Base-by-base conservation (phyloP, 352 stramenopile genomes). In the Globisporangium cystogenes region DNA sequence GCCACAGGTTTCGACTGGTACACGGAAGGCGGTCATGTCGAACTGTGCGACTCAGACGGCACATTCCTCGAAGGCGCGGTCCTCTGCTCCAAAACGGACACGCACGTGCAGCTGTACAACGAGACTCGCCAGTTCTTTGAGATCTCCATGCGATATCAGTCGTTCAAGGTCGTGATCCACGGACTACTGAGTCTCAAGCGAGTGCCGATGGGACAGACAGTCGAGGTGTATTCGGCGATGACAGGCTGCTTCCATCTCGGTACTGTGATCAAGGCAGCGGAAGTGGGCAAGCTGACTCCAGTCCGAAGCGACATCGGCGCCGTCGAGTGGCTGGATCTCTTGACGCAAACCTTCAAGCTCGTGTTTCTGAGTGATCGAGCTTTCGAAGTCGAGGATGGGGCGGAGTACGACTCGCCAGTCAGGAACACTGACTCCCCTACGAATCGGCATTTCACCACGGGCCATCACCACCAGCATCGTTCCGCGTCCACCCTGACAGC, bases 161-260 rank as follows among this genome's bases (percentile, higher is more conserved):
- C 64, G 26, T 79, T 86, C 50, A 84, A 81, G 53, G 75, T 79
- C 39, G 59, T 86, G 44, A 64, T 86, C 43, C 72, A 84, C 16
- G 75, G 75, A 0, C 42, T 86, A 0, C 23, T 70, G 21, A 67
- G 36, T 26, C 44, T 86, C 15, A 83, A 82, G 42, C 59, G 11
- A 3, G 63, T 86, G 16, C 72, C 72, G 0, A 60, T 80, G 41
- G 75, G 72, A 1, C 70, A 86, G 23, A 37, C 46, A 0, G 31
- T 86, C 11, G 75, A 86, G 11, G 60, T 86, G 7, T 86, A 86
- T 35, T 83, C 75, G 1, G 62, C 75, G 0, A 78, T 86, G 64
- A 52, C 63, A 2, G 75, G 68, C 8, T 40, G 44, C 2, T 86
- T 86, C 47, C 48, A 57, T 12, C 37, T 26, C 10, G 75, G 72